These are phyloP conservation scores for Zygoascus tannicola DNA, from an alignment of 805 yeast genomes.

Conservation along the genomic window DNA sequence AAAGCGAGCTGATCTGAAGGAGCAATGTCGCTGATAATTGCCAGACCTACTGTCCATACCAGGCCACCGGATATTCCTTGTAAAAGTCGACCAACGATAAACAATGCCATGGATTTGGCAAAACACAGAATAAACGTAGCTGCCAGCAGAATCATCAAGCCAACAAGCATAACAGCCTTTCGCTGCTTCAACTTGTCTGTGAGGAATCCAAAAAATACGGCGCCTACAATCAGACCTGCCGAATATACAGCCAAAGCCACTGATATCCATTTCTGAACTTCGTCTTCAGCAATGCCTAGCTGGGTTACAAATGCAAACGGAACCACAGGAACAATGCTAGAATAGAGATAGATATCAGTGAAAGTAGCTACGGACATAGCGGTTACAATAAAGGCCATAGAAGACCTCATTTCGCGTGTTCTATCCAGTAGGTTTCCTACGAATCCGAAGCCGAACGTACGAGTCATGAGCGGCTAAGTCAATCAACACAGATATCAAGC, in stretches of 20 bases:
- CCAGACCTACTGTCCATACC: conserved; percentile 30
- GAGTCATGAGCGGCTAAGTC: too few species aligned
- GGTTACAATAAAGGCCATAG: conserved; percentile 15
- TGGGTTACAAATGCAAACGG: conserved; percentile 26
- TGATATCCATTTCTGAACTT: conserved; percentile 23
- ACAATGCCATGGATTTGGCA: conserved; percentile 20
- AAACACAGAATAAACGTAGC: conserved; percentile 25
- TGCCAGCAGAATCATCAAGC: conserved; percentile 23
- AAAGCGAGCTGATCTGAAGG: conserved; percentile 23
- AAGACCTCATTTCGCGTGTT: too few species aligned
- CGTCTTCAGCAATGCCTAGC: conserved; percentile 21
- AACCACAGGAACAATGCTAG: conserved; percentile 26
- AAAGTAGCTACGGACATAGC: conserved; percentile 28
- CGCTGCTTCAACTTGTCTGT: conserved; percentile 22
- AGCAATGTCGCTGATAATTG: conserved; percentile 26
- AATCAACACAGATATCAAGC: too few species aligned
- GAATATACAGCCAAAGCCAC: conserved; percentile 26
- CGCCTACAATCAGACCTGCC: conserved; percentile 25
- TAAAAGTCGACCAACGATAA: conserved; percentile 24
- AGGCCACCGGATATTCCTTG: conserved; percentile 29
- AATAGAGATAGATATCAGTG: conserved; percentile 27
- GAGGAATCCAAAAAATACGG: conserved; percentile 24
- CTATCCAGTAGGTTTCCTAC: too few species aligned
- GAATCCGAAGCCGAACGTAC: too few species aligned
- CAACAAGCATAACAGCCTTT: conserved; percentile 23